These are phyloP conservation scores for Wickerhamomyces tratensis DNA, from an alignment of 805 yeast species.

Conservation along the genomic window DNA sequence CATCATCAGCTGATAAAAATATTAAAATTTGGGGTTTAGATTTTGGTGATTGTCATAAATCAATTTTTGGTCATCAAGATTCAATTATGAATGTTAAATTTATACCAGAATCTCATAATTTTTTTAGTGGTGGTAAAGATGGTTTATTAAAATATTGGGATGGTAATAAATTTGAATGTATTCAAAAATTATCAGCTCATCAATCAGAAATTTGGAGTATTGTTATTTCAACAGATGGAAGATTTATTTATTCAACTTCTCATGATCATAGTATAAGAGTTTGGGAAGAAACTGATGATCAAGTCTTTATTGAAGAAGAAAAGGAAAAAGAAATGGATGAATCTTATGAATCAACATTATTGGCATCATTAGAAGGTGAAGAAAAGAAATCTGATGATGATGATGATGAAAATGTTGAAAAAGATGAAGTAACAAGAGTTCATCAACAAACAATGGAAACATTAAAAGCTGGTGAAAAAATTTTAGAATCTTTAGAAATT, in stretches of 20 bases:
- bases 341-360: conserved; percentile 70
- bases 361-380: conserved; percentile 57
- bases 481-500: conserved; percentile 86
- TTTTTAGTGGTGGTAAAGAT: conserved; percentile 87
- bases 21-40: conserved; percentile 98
- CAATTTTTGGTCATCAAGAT: conserved; percentile 95
- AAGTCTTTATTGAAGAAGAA: conserved; percentile 95
- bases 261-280: conserved; percentile 90
- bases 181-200: conserved; percentile 80
- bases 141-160: conserved; percentile 94
- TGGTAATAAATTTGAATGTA: conserved; percentile 91
- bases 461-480: conserved; percentile 85
- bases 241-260: conserved; percentile 68
- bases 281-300: conserved; percentile 93
- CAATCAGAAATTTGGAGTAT: conserved; percentile 92
- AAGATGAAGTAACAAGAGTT: conserved; percentile 54
- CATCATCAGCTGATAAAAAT: conserved; percentile 96
- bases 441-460: conserved; percentile 83
- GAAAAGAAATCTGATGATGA: conserved; percentile 28
- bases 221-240: conserved; percentile 66
- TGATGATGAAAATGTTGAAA: conserved; percentile 29
- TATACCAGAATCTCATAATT: conserved; percentile 78
- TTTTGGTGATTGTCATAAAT: conserved; percentile 97
- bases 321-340: conserved; percentile 94
- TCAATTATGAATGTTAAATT: conserved; percentile 85